Evolutionary conservation across 495 filamentous ascomycete species (phyloP).

Genomic region (Neurospora hispaniola): DNA sequence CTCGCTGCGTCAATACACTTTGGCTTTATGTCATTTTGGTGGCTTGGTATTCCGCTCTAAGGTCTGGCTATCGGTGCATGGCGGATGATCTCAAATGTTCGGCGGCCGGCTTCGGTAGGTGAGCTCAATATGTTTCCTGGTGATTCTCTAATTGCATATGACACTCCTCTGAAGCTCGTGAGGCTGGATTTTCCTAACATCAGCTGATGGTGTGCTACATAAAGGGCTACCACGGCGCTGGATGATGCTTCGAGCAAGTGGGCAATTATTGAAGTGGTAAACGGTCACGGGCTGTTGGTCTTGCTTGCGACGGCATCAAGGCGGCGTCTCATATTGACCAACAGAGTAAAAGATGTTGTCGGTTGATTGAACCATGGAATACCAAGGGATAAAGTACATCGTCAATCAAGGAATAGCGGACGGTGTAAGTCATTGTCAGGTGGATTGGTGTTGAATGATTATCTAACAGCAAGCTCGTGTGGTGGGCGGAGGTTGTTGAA

Average conservation of each 20-base stretch:
- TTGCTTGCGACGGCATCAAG: background rate
- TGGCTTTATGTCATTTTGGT: background rate
- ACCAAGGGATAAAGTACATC: background rate
- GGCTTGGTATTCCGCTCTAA: background rate
- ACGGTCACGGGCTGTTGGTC: background rate
- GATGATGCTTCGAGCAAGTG: background rate
- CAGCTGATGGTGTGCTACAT: background rate
- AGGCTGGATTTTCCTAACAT: background rate
- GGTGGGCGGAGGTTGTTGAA: background rate
- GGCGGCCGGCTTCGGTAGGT: background rate
- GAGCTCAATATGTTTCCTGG: background rate
- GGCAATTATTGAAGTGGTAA: background rate
- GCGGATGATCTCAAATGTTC: background rate
- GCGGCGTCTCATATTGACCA: background rate
- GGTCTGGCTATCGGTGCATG: background rate
- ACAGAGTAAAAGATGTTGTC: background rate
- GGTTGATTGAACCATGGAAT: background rate
- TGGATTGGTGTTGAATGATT: background rate
- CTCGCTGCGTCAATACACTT: background rate
- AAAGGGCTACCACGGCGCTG: background rate
- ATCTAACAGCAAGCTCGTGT: background rate
- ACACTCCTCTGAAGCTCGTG: background rate
- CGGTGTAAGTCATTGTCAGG: background rate
- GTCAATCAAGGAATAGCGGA: background rate
- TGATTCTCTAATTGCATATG: background rate